Base-by-base conservation (phyloP, 1,284 basidiomycete genomes). In the Apiotrichum domesticum region DNA sequence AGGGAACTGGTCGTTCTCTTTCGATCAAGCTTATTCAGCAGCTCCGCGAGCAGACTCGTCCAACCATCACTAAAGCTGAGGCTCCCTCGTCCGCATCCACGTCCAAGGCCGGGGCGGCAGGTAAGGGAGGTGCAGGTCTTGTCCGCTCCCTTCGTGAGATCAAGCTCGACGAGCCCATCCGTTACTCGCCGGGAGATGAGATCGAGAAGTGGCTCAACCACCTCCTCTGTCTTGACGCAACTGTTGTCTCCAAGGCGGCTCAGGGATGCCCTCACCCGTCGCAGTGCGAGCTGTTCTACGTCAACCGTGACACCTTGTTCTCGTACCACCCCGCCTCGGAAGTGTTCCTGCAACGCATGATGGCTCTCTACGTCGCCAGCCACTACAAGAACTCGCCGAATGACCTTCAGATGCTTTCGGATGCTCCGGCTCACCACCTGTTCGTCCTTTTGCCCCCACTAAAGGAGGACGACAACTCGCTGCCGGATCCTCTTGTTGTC, bases 371-470 rank as follows among this genome's bases (percentile, higher is more conserved):
- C 76, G 94, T 98, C 52, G 90, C 95, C 1, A 88, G 86, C 51
- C 96, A 99, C 76, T 99, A 99, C 81, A 99, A 99, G 78, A 99
- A 98, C 77, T 90, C 94, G 71, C 96, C 96, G 21, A 98, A 99
- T 73, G 96, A 98, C 73, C 80, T 99, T 45, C 95, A 98, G 74
- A 84, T 99, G 54, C 84, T 98, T 75, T 91, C 88, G 7, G 96
- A 98, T 70, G 96, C 96, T 0, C 96, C 96, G 0, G 93, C 92
- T 0, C 95, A 98, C 70, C 90, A 95, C 66, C 83, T 98, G 10
- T 99, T 98, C 65, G 96, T 99, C 2, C 83, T 99, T 0, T 80
- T 98, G 0, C 93, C 94, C 0, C 96, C 93, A 0, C 80, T 96
- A 46, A 86, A 87, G 68, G 88, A 91, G 56, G 88, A 93, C 61